phyloP scores from a whole-genome alignment of 2,329 filamentous ascomycete genomes.

The Lasiodiplodia hormozganensis region DNA sequence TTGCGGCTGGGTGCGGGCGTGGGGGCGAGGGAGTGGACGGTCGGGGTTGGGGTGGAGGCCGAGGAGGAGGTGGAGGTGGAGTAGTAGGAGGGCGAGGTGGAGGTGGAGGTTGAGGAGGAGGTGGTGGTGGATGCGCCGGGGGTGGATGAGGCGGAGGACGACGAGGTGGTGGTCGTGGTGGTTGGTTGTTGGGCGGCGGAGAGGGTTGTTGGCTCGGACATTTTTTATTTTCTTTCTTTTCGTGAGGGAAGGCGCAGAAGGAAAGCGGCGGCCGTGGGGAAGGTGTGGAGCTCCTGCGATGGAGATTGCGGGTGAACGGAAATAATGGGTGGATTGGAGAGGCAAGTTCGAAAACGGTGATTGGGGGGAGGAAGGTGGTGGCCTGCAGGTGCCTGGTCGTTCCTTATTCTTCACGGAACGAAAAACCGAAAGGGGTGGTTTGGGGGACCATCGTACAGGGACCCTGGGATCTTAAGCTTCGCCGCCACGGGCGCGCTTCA shows the following conservation, averaged over 20 bases:
- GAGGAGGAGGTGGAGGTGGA: not conserved
- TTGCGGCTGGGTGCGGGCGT: constrained; percentile 20
- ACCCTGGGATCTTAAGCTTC: constrained; percentile 11
- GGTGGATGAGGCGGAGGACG: not conserved
- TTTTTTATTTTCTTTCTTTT: not conserved
- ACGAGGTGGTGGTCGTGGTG: too few species aligned
- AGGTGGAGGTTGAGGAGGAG: not conserved
- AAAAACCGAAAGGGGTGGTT: not conserved
- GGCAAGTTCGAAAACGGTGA: not conserved
- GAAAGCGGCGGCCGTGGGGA: not conserved
- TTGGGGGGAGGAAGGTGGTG: not conserved
- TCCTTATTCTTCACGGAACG: not conserved
- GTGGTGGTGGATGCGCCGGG: not conserved
- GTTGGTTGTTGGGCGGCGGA: not conserved
- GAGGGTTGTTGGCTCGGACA: not conserved
- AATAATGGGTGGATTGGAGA: too few species aligned
- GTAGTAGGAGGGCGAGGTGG: not conserved
- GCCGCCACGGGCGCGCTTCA: not conserved
- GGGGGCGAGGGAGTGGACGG: not conserved
- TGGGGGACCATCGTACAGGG: not conserved
- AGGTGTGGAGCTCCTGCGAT: not conserved
- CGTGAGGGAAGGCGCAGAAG: too few species aligned
- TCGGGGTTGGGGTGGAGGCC: not conserved
- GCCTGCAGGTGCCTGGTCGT: not conserved
- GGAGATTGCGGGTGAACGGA: too few species aligned